A percentile compares a stretch with the other conserved stretches of the same genome.
Conservation (phyloP, 805 yeast genomes). For the Torulaspora maleeae region DNA sequence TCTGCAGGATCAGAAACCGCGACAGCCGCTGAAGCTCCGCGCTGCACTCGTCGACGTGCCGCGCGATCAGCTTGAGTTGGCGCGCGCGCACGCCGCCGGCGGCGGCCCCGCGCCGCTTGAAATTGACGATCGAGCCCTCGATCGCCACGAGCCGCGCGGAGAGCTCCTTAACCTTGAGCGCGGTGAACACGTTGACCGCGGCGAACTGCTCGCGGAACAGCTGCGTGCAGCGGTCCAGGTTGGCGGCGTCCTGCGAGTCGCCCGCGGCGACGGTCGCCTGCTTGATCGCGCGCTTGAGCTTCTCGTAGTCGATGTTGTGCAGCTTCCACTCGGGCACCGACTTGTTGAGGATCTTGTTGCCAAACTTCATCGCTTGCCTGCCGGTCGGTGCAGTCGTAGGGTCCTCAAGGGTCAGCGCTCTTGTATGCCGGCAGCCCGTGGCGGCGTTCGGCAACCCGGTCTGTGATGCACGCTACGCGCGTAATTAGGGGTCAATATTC, state of each 20-base stretch:
- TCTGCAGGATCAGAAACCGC: constrained; percentile 54
- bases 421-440: no score
- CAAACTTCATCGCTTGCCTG: constrained; percentile 66
- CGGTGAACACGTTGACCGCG: constrained; percentile 26
- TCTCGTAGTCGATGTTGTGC: constrained; percentile 79
- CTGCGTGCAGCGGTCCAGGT: constrained; percentile 10
- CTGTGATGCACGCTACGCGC: no score
- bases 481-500: no score
- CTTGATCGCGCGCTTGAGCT: constrained; percentile 61
- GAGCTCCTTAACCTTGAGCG: constrained; percentile 31
- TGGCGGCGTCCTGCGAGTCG: constrained; percentile 5
- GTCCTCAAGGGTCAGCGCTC: no score
- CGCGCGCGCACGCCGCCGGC: constrained; percentile 8
- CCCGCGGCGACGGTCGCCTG: constrained; percentile 41
- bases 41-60: constrained; percentile 25
- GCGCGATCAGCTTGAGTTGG: constrained; percentile 16
- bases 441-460: no score
- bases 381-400: no score
- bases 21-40: constrained; percentile 48
- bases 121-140: constrained; percentile 25
- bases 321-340: constrained; percentile 87
- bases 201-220: constrained; percentile 26
- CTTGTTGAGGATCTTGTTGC: constrained; percentile 63
- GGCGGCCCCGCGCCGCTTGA: constrained; percentile 7
- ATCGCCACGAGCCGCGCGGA: constrained; percentile 28